Evolutionary conservation across 495 filamentous ascomycete genomes (phyloP), one percentile per base, ranked within the genome.

Genomic region (Talaromyces nanjingensis): DNA sequence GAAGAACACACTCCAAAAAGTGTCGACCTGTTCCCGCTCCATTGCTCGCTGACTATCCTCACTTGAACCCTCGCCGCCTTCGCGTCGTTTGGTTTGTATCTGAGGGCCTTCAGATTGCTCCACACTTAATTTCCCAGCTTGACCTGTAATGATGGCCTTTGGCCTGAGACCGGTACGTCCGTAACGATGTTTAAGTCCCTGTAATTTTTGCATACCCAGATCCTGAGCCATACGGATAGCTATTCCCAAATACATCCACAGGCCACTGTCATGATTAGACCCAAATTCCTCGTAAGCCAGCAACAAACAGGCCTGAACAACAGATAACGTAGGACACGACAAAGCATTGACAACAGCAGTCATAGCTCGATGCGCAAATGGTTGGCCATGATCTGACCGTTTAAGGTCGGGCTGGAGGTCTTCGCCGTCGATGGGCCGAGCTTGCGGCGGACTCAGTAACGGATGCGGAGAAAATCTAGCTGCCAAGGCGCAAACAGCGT

Each of bases 241-340:
- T 63, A 91, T 86, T 0, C 91, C 91, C 16, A 93, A 76, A 66
- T 92, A 93, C 90, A 93, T 93, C 91, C 91, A 96, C 18, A 96
- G 76, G 2, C 90, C 90, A 72, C 91, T 93, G 69, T 93, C 91
- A 65, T 89, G 88, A 67, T 91, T 91, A 22, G 88, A 87, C 12
- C 91, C 91, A 64, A 96, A 96, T 49, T 90, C 87, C 65, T 92
- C 89, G 72, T 96, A 96, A 0, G 91, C 91, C 72, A 96, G 82
- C 52, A 96, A 73, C 31, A 96, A 74, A 55, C 87, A 91, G 6
- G 91, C 89, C 67, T 93, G 91, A 4, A 92, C 88, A 52, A 87
- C 89, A 54, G 87, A 85, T 22, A 96, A 84, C 11, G 87, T 90
- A 16, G 91, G 91, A 62, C 88, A 92, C 29, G 89, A 83, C 63